Evolutionary conservation across 2,329 filamentous ascomycete genomes (phyloP), one percentile per base, ranked within the genome.

Genomic region (Hypomyces rosellus): DNA sequence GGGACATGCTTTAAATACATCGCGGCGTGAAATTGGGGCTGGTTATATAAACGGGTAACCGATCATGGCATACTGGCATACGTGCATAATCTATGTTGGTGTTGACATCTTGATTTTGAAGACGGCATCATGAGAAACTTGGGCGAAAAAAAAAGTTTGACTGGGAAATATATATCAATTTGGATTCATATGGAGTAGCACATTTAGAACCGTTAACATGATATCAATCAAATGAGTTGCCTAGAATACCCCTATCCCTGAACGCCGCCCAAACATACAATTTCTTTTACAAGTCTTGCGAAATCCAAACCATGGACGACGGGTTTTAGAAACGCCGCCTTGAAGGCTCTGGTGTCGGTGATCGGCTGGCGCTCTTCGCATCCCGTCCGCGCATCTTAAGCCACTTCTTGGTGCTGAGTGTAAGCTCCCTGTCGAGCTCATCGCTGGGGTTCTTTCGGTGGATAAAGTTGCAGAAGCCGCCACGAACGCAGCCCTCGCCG

Each of bases 381-480:
- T 96, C 92, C 61, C 87, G 78, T 16, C 90, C 92, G 54, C 89
- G 80, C 72, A 82, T 73, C 74, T 88, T 88, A 65, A 97, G 74
- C 91, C 92, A 97, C 78, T 97, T 97, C 81, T 96, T 95, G 55
- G 92, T 97, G 62, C 83, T 82, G 59, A 97, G 78, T 56, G 87
- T 84, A 60, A 99, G 70, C 60, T 99, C 93, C 56, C 86, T 76
- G 55, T 99, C 93, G 61, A 99, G 75, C 73, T 97, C 92, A 11
- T 89, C 76, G 59, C 81, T 82, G 4, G 93, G 93, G 67, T 97
- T 93, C 77, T 99, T 99, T 65, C 93, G 82, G 69, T 99, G 93
- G 58, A 99, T 99, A 70, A 99, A 99, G 71, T 99, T 99, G 79
- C 93, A 99, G 76, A 97, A 97, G 33, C 93, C 93, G 55, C 91